Base-by-base conservation (phyloP, 1,284 basidiomycete species). In the Moesziomyces sp. region DNA sequence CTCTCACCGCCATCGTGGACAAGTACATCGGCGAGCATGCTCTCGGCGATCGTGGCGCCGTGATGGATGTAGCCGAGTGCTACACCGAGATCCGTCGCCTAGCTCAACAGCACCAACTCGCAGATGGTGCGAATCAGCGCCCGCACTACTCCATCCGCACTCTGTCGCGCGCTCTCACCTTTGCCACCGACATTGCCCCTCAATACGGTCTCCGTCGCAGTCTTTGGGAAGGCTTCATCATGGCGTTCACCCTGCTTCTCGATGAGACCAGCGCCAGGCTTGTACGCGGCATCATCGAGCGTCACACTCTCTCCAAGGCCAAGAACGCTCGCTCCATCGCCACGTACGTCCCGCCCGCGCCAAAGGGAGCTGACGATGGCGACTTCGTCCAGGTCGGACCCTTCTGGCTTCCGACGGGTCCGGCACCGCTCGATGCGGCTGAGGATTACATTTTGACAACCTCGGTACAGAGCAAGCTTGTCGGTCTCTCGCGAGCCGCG, bases 131-230 rank as follows among this genome's bases (percentile, higher is more conserved):
- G 24, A 97, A 98, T 77, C 91, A 92, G 67, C 88, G 92, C n/a
- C 97, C 97, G 30, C 94, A 99, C 84, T 99, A 91, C 86, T 98
- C 93, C 84, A 96, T 99, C 91, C 91, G 97, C 45, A 99, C 97
- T 0, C 88, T 99, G 49, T 89, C 93, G 6, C 91, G 97, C 52
- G 94, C 96, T 0, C 87, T 99, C 60, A 93, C 91, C 1, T 99
- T 97, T 84, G 92, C 94, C 0, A 89, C 91, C 2, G 92, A 97
- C 77, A 91, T 92, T 47, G 90, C 92, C 0, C 87, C 88, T 19
- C 86, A 88, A 34, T 97, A 94, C 76, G 91, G 93, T 23, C 59
- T 81, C 30, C 90, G 94, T 46, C 88, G 97, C 38, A 91, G 93
- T 0, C 86, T 99, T 18, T 98, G 93, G 92, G 97, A 99, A 85